These are phyloP conservation scores for Barnettozyma vustinii DNA, from an alignment of 805 yeast species.

Conservation along the genomic window DNA sequence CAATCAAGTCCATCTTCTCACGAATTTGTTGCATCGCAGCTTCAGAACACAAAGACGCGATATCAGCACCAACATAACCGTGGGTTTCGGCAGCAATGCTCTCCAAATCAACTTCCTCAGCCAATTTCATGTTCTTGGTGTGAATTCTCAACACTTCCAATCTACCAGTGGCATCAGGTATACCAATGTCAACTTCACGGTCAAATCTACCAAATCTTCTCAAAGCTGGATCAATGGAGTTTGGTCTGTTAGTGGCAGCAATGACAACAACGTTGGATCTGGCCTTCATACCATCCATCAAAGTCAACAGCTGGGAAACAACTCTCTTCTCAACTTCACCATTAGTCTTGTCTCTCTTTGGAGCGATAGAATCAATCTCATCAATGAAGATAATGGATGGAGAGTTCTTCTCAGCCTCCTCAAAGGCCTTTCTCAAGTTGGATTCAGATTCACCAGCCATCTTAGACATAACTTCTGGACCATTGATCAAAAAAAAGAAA, in stretches of 20 bases:
- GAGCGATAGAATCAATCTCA: constrained; percentile 98
- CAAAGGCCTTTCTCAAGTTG: constrained; percentile 94
- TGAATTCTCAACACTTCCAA: constrained; percentile 94
- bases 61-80: constrained; percentile 99
- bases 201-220: constrained; percentile 89
- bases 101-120: constrained; percentile 92
- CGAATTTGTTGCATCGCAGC: constrained; percentile 99
- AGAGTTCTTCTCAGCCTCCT: constrained; percentile 98
- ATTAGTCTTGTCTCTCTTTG: constrained; percentile 99
- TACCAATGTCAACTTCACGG: constrained; percentile 85
- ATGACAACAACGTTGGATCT: constrained; percentile 96
- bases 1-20: constrained; percentile 98
- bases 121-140: constrained; percentile 97
- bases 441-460: constrained; percentile 99
- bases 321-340: constrained; percentile 99
- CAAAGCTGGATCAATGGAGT: constrained; percentile 71
- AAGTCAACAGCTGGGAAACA: constrained; percentile 92
- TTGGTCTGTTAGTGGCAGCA: constrained; percentile 89
- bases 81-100: constrained; percentile 96
- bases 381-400: constrained; percentile 97
- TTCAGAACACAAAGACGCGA: constrained; percentile 98
- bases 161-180: constrained; percentile 98
- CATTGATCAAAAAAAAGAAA: constrained; percentile 94
- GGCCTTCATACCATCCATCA: constrained; percentile 99
- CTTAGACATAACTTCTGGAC: constrained; percentile 99